Evolutionary conservation across 495 filamentous ascomycete species (phyloP), one percentile per base, ranked within the genome.

Genomic region (Hapsidospora chrysogenum): DNA sequence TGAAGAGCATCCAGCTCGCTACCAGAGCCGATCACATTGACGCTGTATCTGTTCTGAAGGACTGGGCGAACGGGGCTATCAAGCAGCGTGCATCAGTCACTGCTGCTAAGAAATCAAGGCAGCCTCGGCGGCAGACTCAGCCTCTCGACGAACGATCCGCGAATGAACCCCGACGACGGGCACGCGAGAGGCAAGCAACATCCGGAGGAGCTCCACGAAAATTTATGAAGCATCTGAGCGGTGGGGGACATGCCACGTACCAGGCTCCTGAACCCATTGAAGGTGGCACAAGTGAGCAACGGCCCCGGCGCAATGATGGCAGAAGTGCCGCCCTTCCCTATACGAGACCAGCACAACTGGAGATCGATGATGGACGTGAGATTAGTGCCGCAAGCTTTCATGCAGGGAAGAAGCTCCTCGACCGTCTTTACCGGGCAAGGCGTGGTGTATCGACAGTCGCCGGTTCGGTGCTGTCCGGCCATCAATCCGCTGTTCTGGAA

Each of bases 61-160:
- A 78, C 37, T 97, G 89, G 89, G 77, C 72, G 47, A 64, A 61
- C 39, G 85, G 86, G 5, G 72, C 52, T 26, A 74, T 86, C 13
- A 15, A 27, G 11, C 33, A 36, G 10, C 33, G 33, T 16, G n/a
- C 18, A 13, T 14, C 31, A 6, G 31, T 26, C 14, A 15, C 33
- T 13, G 13, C 15, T 25, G 31, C 31, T 5, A 13, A 17, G n/a
- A 15, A 13, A 21, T 22, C 31, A 7, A 33, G 23, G 9, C 2
- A 1, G 2, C 13, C 4, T 8, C 18, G 18, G 18, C 18, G 18
- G n/a, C 31, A 33, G 3, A 20, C 3, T 3, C 18, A n/a, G 23
- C 20, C 20, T 8, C 8, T n/a, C 11, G 1, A 2, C 9, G 9
- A 32, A n/a, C n/a, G 9, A 9, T 13, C 2, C 1, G 14, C 31